Evolutionary conservation across 129 eudicot species (phyloP).

Genomic region (Centrapalus pauciflorus): DNA sequence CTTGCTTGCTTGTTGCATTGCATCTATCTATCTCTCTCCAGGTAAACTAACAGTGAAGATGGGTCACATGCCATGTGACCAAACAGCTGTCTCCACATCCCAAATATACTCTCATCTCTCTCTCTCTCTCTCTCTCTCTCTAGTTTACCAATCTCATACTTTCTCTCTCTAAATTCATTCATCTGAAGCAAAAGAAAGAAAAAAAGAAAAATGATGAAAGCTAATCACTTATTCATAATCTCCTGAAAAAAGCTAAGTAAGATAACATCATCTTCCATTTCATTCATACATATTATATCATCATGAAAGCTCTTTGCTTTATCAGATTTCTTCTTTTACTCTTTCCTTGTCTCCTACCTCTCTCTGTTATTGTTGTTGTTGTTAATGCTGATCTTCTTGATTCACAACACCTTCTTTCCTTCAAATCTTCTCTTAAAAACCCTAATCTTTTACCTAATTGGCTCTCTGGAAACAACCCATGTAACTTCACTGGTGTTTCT

Average conservation of each 20-base stretch:
- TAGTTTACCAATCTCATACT: slow-evolving; percentile 12
- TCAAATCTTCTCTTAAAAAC: slow-evolving; percentile 50
- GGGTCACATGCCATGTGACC: slow-evolving; percentile 97
- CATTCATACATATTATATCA: background rate
- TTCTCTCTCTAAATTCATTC: slow-evolving; percentile 35
- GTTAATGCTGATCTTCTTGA: slow-evolving; percentile 22
- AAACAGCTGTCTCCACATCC: slow-evolving; percentile 67
- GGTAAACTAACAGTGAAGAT: slow-evolving; percentile 39
- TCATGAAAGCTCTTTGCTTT: slow-evolving; percentile 32
- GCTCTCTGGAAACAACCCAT: slow-evolving; percentile 28
- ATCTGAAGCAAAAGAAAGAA: slow-evolving; percentile 5
- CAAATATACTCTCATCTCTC: slow-evolving; percentile 32
- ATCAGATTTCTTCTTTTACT: background rate
- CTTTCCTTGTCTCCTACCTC: slow-evolving; percentile 17
- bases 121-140: slow-evolving; percentile 29
- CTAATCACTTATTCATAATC: slow-evolving; percentile 24
- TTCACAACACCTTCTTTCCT: slow-evolving; percentile 40
- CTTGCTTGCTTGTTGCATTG: too few species aligned
- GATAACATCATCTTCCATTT: slow-evolving; percentile 19
- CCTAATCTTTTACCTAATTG: slow-evolving; percentile 42
- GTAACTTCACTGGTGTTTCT: slow-evolving; percentile 50
- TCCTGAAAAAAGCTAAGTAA: slow-evolving; percentile 22
- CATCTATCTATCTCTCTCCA: slow-evolving; percentile 35
- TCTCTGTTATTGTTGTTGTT: slow-evolving; percentile 5
- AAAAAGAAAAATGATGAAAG: slow-evolving; percentile 27